Evolutionary conservation across 2,329 filamentous ascomycete species (phyloP), one percentile per base, ranked within the genome.

Genomic region (Phialophora tarda): DNA sequence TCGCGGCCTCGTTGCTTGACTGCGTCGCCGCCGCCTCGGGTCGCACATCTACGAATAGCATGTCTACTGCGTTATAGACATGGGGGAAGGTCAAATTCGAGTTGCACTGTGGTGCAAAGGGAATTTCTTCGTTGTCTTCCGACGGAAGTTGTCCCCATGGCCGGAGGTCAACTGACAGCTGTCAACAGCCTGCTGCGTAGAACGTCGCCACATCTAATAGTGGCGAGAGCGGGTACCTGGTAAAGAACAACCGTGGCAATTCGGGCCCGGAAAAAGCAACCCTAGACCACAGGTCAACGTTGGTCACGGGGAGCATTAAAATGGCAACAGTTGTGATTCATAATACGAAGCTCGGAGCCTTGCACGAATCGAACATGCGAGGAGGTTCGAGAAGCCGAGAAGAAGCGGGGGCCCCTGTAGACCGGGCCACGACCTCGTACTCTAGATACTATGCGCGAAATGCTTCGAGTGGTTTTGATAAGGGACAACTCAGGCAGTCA

Each of bases 401-500:
- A 44, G 38, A 24, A 12, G 58, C 58, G 58, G 14, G 58, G 58
- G 44, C 51, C 58, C 28, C 44, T 50, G 26, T 11, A 28, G 14
- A 34, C n/a, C 21, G 14, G 23, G 34, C 23, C 48, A 44, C 26
- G 28, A 51, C 47, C 7, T 53, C 47, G 47, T 41, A 53, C 58
- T 61, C 41, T 26, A 28, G 58, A 41, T 53, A n/a, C n/a, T n/a
- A 44, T 34, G 38, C 30, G 44, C 10, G 58, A 60, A 50, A 38
- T 10, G 12, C 38, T n/a, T 41, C 38, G 6, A 6, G 4, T 21
- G 23, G 26, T 24, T 23, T 21, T 32, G 30, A 50, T 59, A 61
- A 61, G 28, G 28, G 47, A 41, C 50, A 38, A 51, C 23, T 26
- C 58, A 28, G 59, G 59, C 26, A 4, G 59, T 26, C 59, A 23